Evolutionary conservation across 306 rosid species (phyloP).

Genomic region (Vigna radiata): DNA sequence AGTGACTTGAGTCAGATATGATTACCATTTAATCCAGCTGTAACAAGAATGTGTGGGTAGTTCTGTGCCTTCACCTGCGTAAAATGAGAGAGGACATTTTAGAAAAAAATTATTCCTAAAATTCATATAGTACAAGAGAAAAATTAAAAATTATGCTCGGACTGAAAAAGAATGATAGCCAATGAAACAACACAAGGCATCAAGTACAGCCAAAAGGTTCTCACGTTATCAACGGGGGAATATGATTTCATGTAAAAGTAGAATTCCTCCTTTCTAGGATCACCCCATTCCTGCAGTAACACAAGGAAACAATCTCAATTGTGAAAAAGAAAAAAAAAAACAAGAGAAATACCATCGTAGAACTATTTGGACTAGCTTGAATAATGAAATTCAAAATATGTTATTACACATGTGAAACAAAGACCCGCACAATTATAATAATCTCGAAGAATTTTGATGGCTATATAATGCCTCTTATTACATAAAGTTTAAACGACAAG

Average conservation of each 20-base stretch:
- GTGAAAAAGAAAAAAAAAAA: slow-evolving; percentile 36
- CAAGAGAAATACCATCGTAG: slow-evolving; percentile 31
- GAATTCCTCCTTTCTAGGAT: slow-evolving; percentile 89
- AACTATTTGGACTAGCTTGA: slow-evolving; percentile 24
- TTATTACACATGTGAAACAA: background rate
- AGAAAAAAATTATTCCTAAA: slow-evolving; percentile 3
- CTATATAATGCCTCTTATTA: slow-evolving; percentile 10
- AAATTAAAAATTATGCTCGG: slow-evolving; percentile 25
- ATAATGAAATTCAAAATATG: slow-evolving; percentile 31
- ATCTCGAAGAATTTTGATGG: slow-evolving; percentile 31
- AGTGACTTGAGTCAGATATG: background rate
- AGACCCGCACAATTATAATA: background rate
- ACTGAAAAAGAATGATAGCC: slow-evolving; percentile 25
- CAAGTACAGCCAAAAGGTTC: slow-evolving; percentile 47
- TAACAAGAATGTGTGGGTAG: slow-evolving; percentile 86
- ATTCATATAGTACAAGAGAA: slow-evolving; percentile 13
- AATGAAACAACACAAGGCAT: slow-evolving; percentile 24
- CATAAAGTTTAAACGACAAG: background rate
- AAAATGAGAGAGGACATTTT: slow-evolving; percentile 31
- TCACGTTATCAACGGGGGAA: slow-evolving; percentile 94
- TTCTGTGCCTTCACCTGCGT: slow-evolving; percentile 76
- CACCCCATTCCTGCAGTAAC: slow-evolving; percentile 95
- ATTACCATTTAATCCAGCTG: slow-evolving; percentile 94
- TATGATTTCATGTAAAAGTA: slow-evolving; percentile 96
- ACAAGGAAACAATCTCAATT: slow-evolving; percentile 34